A percentile compares a stretch with the other conserved stretches of the same genome.
Conservation (phyloP, 2,329 filamentous ascomycete genomes). For the Dryadomyces quercus-mongolicae region DNA sequence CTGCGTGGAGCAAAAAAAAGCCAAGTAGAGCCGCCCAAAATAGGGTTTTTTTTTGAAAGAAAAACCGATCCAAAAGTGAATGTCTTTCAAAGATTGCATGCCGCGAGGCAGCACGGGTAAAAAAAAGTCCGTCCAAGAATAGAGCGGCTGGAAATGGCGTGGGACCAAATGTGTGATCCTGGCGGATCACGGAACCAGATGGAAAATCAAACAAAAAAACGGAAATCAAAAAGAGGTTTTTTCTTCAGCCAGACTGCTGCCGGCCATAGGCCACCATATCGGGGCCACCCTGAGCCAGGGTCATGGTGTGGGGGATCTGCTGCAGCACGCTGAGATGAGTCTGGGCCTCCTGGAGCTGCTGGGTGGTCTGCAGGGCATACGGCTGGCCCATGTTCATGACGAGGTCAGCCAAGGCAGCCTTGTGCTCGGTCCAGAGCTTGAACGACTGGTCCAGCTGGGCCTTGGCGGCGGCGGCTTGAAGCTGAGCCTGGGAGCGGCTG, state of each 20-base stretch:
- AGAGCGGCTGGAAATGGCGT: neutral
- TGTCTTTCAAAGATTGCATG: neutral
- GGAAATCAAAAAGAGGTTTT: neutral
- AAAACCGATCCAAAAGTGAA: neutral
- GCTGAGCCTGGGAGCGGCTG: slow-evolving; percentile 10
- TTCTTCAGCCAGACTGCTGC: slow-evolving; percentile 7
- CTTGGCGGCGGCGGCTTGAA: slow-evolving; percentile 12
- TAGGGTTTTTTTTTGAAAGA: neutral
- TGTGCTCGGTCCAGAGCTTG: slow-evolving; percentile 50
- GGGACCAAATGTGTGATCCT: neutral
- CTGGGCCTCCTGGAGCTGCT: slow-evolving; percentile 40
- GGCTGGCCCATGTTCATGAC: slow-evolving; percentile 36
- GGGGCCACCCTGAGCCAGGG: slow-evolving; percentile 15
- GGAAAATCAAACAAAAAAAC: neutral
- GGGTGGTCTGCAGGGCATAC: slow-evolving; percentile 38
- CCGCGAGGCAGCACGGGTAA: neutral
- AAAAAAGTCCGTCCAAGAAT: neutral
- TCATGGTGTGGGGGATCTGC: slow-evolving; percentile 30
- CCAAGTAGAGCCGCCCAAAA: neutral
- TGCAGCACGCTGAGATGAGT: slow-evolving; percentile 38
- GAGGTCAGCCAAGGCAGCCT: slow-evolving; percentile 49
- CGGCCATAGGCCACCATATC: neutral
- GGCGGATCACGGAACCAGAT: neutral
- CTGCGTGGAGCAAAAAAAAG: neutral
- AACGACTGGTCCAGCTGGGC: slow-evolving; percentile 27